Percentiles rank a stretch among this genome's conserved stretches.
Evolutionary conservation across 1,284 basidiomycete genomes (phyloP).

Genomic region (Leccinum cinnamomeum): DNA sequence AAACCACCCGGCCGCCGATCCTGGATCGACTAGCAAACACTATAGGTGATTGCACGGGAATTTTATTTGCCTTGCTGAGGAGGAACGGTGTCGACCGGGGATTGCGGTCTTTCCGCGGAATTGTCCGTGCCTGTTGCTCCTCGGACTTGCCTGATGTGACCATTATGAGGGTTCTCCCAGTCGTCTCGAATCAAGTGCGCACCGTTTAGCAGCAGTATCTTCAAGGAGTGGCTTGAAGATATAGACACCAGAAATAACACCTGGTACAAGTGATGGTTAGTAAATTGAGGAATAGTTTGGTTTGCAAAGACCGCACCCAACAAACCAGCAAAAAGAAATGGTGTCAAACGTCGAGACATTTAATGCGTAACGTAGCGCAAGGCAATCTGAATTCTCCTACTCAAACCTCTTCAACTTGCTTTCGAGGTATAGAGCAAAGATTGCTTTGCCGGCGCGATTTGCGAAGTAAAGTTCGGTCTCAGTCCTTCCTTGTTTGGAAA

Average conservation of each 20-base stretch:
- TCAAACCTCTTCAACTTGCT: background rate
- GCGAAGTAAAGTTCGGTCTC: background rate
- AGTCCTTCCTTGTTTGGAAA: constrained; percentile 28
- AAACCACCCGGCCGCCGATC: background rate
- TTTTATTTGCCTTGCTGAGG: constrained; percentile 15
- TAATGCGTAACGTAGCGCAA: constrained; percentile 9
- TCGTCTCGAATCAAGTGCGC: constrained; percentile 1
- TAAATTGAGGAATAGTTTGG: background rate
- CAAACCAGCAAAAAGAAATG: constrained; percentile 31
- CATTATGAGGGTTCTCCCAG: constrained; percentile 5
- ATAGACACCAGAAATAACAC: constrained; percentile 61
- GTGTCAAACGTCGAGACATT: constrained; percentile 32
- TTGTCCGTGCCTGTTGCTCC: background rate
- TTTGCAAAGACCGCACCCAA: constrained; percentile 24
- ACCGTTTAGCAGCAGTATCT: constrained; percentile 15
- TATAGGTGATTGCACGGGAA: background rate
- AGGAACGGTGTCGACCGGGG: background rate
- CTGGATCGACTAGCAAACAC: background rate
- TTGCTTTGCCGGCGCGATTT: constrained; percentile 10
- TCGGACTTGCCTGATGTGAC: constrained; percentile 15
- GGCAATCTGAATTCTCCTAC: constrained; percentile 30
- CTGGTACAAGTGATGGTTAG: constrained; percentile 35
- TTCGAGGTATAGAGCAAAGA: background rate
- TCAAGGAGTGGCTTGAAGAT: constrained; percentile 51
- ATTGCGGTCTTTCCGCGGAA: constrained; percentile 9